Conservation (phyloP, 495 filamentous ascomycete species). For the Penicillium subrubescens region DNA sequence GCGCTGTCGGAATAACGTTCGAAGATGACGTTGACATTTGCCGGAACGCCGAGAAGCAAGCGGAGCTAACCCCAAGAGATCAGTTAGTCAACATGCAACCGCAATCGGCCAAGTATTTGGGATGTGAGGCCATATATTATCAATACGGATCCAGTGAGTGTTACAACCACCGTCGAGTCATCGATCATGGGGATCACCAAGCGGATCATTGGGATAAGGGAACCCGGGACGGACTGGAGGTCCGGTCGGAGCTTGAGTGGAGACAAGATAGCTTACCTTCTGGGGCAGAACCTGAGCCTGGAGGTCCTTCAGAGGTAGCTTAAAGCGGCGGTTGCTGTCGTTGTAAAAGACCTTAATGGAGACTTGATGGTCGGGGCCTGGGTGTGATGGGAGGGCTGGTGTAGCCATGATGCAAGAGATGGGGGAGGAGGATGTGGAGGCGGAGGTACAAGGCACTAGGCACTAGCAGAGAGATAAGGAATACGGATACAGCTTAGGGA, state of each 20-base stretch:
- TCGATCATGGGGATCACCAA: constrained; percentile 7
- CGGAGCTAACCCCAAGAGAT: constrained; percentile 64
- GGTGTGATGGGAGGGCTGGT: constrained; percentile 28
- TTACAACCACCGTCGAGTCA: neutral
- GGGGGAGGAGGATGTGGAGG: constrained; percentile 19
- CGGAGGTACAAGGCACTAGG: constrained; percentile 15
- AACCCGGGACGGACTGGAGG: constrained; percentile 22
- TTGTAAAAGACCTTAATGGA: constrained; percentile 79
- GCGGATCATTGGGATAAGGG: constrained; percentile 26
- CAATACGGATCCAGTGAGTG: neutral
- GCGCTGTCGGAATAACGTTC: constrained; percentile 98
- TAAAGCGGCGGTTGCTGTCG: constrained; percentile 81
- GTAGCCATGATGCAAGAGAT: constrained; percentile 36
- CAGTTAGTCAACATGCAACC: constrained; percentile 20
- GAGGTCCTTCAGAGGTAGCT: constrained; percentile 86
- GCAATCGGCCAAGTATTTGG: neutral
- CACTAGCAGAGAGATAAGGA: constrained; percentile 2
- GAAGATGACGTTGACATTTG: constrained; percentile 68
- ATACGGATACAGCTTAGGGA: neutral
- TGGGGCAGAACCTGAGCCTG: constrained; percentile 70
- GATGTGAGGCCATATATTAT: neutral
- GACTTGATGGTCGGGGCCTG: constrained; percentile 72
- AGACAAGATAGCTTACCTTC: constrained; percentile 75
- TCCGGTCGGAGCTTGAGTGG: constrained; percentile 41
- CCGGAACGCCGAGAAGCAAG: constrained; percentile 67